These are phyloP conservation scores for Rhododendron ferrugineum DNA, from an alignment of 148 eudicot genomes.

Conservation along the genomic window DNA sequence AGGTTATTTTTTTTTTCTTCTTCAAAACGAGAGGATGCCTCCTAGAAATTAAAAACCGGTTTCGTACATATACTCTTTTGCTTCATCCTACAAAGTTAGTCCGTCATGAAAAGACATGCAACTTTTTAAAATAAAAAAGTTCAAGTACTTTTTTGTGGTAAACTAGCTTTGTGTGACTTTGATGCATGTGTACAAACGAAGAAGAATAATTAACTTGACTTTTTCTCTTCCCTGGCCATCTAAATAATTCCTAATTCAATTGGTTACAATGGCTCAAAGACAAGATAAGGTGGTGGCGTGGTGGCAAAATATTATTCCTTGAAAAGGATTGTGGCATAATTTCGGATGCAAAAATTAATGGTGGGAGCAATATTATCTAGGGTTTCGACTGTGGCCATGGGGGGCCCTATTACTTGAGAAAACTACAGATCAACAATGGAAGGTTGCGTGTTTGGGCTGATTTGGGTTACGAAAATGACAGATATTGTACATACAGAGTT, in stretches of 20 bases:
- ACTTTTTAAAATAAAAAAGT: no score
- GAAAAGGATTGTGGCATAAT: background rate
- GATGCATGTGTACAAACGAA: background rate
- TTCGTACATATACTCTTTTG: no score
- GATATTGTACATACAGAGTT: background rate
- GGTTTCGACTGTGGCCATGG: background rate
- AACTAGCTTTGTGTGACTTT: background rate
- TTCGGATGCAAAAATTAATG: slow-evolving; percentile 1
- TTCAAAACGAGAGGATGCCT: no score
- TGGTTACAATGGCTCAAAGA: background rate
- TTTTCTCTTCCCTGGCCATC: background rate
- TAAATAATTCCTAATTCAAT: background rate
- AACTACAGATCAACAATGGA: background rate
- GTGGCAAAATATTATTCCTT: background rate
- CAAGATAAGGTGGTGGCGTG: background rate
- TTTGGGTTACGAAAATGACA: background rate
- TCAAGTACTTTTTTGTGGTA: background rate
- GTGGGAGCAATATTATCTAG: background rate
- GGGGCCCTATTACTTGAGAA: background rate
- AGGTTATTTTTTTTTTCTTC: no score
- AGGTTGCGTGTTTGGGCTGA: background rate
- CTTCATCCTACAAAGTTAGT: no score
- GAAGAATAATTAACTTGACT: background rate
- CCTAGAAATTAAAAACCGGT: no score
- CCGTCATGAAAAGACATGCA: no score